Evolutionary conservation across 352 stramenopile genomes (phyloP), one percentile per base, ranked within the genome.

Genomic region (Phytopythium boreale): DNA sequence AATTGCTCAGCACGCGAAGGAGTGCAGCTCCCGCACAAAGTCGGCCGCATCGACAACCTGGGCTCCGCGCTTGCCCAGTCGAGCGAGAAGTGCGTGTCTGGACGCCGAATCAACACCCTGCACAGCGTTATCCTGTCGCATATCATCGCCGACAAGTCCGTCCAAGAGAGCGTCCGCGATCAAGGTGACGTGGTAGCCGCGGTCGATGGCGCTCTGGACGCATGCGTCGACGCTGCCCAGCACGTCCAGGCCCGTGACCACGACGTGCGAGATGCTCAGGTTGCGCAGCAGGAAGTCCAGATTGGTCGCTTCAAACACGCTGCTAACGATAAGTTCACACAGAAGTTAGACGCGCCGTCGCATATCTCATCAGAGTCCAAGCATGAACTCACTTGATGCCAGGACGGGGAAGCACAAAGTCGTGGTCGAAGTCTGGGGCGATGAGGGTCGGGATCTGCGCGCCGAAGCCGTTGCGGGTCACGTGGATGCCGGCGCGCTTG

Each of bases 261-360:
- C 87, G 43, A 98, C 56, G 60, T 97, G 90, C 46, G 87, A 83
- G 50, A 97, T 70, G 52, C 79, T 79, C 26, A 97, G 76, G 73
- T 96, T 98, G 5, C 84, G 77, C 14, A 98, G 57, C n/a, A 96
- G 62, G 61, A 94, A 97, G 76, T 97, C 86, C 0, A 96, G 58
- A 70, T 97, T 97, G 3, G 92, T 97, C 9, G 85, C 79, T 37
- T 84, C 72, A 64, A 98, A 97, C 1, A 96, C 73, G 62, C 87
- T 96, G 58, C 49, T 71, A 10, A 60, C 46, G 8, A 26, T 1
- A n/a, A n/a, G 27, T 8, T 17, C 24, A 65, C 9, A 10, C 65
- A 2, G 11, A 24, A 14, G 62, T 39, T 15, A 68, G 4, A 70
- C 9, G 36, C 41, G n/a, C n/a, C 20, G 17, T 14, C 2, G 41